Evolutionary conservation across 2,329 filamentous ascomycete genomes (phyloP), one percentile per base, ranked within the genome.

Genomic region (Incumbomyces delicatus): DNA sequence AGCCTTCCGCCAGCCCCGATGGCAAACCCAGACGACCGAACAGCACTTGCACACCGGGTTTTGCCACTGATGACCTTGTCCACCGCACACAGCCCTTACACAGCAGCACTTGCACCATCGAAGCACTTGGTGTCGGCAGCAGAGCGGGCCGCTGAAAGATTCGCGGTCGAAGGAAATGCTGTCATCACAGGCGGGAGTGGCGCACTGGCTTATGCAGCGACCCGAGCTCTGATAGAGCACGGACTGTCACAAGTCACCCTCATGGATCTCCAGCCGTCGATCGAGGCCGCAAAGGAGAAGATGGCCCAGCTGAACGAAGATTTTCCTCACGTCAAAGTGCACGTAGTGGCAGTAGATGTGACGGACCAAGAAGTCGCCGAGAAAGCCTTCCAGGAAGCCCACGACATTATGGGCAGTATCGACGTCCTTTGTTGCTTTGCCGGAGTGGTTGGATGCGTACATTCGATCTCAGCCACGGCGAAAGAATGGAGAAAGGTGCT

Each of bases 141-240:
- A 6, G 57, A 62, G 32, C 50, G 60, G 18, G 62, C 61, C 6
- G 44, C 50, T 13, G 53, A 58, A 34, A 53, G 62, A 31, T 65
- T 65, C 50, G 39, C 30, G 12, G 55, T 63, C 20, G 53, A 53
- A 14, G 62, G 61, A 11, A 60, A 60, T 54, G 61, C 60, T 11
- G 53, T 62, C 36, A 50, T 85, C 11, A 84, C 82, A 0, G 82
- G 82, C 14, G 82, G 81, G 29, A 75, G 78, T 12, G 83, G 83
- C 3, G 78, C 74, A 10, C 67, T 85, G 0, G 81, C 77, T 6
- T 68, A 81, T 7, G 68, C 71, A 46, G 72, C 74, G 22, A 75
- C 75, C 1, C 66, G 72, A 38, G 81, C 81, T 1, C 71, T 87
- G 16, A 77, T 86, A 32, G 80, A 86, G 61, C 82, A 86, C 57